Percentiles rank a stretch among this genome's conserved stretches.
Evolutionary conservation across 805 yeast species (phyloP).

Genomic region (Yamadazyma ubonensis): DNA sequence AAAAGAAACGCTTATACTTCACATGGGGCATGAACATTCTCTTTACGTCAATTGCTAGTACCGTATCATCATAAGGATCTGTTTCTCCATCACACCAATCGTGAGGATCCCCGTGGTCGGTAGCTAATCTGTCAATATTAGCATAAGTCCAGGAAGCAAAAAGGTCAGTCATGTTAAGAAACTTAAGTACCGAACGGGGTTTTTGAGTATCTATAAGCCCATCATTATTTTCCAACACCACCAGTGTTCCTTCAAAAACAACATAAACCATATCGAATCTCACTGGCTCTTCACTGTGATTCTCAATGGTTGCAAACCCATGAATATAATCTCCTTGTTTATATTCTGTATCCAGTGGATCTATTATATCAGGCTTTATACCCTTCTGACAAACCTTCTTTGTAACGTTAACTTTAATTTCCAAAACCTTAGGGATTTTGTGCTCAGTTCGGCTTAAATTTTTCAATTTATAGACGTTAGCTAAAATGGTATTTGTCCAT

Average conservation of each 20-base stretch:
- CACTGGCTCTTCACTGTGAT: slow-evolving; percentile 30
- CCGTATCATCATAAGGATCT: slow-evolving; percentile 40
- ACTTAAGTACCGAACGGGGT: slow-evolving; percentile 33
- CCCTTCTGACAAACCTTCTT: slow-evolving; percentile 42
- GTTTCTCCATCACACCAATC: slow-evolving; percentile 48
- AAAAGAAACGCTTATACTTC: slow-evolving; percentile 42
- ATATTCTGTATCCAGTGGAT: slow-evolving; percentile 32
- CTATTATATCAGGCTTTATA: slow-evolving; percentile 32
- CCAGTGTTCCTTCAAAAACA: slow-evolving; percentile 39
- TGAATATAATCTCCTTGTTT: slow-evolving; percentile 44
- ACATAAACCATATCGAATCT: slow-evolving; percentile 46
- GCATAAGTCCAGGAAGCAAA: slow-evolving; percentile 47
- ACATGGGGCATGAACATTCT: slow-evolving; percentile 36
- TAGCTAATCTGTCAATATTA: slow-evolving; percentile 38
- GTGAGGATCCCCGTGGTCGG: slow-evolving; percentile 41
- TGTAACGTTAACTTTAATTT: slow-evolving; percentile 36
- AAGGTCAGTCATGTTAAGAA: slow-evolving; percentile 43
- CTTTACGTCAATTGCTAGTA: slow-evolving; percentile 35
- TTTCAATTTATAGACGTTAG: slow-evolving; percentile 40
- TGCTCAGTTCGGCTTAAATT: slow-evolving; percentile 31
- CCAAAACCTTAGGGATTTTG: slow-evolving; percentile 28
- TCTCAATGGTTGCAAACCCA: slow-evolving; percentile 41
- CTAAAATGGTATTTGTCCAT: slow-evolving; percentile 43
- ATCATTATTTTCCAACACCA: slow-evolving; percentile 24
- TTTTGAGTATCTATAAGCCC: slow-evolving; percentile 24